Percentiles rank a stretch among this genome's conserved stretches.
phyloP scores from a whole-genome alignment of 2,329 filamentous ascomycete species.

The Pseudonectria foliicola region DNA sequence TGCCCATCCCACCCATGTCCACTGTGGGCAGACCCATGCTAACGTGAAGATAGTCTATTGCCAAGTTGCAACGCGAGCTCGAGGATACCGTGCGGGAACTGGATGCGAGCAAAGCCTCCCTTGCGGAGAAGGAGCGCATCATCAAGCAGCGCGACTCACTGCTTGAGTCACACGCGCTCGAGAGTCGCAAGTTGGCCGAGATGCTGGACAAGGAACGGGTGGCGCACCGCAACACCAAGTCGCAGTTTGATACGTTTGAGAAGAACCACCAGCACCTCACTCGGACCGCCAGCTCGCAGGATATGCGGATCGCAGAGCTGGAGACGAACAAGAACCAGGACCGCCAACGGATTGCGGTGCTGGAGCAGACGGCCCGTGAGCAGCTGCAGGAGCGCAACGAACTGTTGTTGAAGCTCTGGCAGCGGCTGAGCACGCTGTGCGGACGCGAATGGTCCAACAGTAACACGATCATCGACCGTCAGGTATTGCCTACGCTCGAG shows the following conservation, averaged over 20 bases:
- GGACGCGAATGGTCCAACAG: constrained; percentile 87
- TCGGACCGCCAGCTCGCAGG: constrained; percentile 78
- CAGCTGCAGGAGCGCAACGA: constrained; percentile 87
- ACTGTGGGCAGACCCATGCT: constrained; percentile 4
- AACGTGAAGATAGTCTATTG: constrained; percentile 58
- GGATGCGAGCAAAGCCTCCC: constrained; percentile 65
- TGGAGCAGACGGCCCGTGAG: constrained; percentile 78
- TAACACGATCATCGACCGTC: constrained; percentile 82
- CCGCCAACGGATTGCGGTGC: constrained; percentile 63
- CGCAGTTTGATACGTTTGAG: constrained; percentile 80
- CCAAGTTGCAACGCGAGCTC: constrained; percentile 79
- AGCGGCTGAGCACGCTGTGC: constrained; percentile 75
- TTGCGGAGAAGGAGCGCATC: constrained; percentile 85
- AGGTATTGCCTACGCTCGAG: constrained; percentile 74
- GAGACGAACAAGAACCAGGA: constrained; percentile 74
- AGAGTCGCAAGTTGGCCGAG: constrained; percentile 77
- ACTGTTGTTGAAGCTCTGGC: constrained; percentile 83
- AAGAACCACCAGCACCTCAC: constrained; percentile 81
- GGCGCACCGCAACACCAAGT: constrained; percentile 76
- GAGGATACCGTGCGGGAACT: constrained; percentile 79
- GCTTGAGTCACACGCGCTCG: constrained; percentile 81
- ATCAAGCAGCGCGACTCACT: constrained; percentile 84
- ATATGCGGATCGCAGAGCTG: constrained; percentile 76
- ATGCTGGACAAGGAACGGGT: constrained; percentile 86
- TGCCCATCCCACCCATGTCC: constrained; percentile 10